Evolutionary conservation across 495 filamentous ascomycete species (phyloP).

Genomic region (Podospora bellae-mahoneyi): DNA sequence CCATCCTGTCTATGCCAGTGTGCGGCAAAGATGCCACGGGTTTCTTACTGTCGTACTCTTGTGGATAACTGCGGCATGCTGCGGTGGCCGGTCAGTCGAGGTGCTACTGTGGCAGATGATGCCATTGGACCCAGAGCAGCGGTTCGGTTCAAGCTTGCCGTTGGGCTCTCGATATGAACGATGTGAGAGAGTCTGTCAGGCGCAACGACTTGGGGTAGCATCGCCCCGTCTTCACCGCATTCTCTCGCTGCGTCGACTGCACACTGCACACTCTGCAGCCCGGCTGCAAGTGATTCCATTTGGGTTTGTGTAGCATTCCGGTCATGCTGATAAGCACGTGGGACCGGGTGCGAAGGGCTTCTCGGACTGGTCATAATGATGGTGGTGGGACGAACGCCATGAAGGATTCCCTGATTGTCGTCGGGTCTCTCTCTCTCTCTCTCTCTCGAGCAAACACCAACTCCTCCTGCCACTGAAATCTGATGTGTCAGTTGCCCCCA

Average conservation of each 20-base stretch:
- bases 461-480: neutral
- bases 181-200: constrained; percentile 6
- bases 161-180: neutral
- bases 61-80: too few species aligned
- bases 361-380: neutral
- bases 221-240: constrained; percentile 7
- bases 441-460: neutral
- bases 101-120: too few species aligned
- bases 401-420: too few species aligned
- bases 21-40: constrained; percentile 8
- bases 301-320: constrained; percentile 4
- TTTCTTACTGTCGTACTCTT: neutral
- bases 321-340: constrained; percentile 4
- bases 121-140: constrained; percentile 8
- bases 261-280: neutral
- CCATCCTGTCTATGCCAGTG: neutral
- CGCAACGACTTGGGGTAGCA: constrained; percentile 9
- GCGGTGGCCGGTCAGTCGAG: neutral
- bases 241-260: neutral
- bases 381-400: too few species aligned
- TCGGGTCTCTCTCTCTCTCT: neutral
- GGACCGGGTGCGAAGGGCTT: neutral
- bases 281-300: constrained; percentile 9
- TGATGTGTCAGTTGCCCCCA: neutral
- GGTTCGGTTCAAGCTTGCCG: constrained; percentile 9